Evolutionary conservation across 1,139 yeast genomes (phyloP), one percentile per base, ranked within the genome.

Genomic region (Nakaseomyces sp.): DNA sequence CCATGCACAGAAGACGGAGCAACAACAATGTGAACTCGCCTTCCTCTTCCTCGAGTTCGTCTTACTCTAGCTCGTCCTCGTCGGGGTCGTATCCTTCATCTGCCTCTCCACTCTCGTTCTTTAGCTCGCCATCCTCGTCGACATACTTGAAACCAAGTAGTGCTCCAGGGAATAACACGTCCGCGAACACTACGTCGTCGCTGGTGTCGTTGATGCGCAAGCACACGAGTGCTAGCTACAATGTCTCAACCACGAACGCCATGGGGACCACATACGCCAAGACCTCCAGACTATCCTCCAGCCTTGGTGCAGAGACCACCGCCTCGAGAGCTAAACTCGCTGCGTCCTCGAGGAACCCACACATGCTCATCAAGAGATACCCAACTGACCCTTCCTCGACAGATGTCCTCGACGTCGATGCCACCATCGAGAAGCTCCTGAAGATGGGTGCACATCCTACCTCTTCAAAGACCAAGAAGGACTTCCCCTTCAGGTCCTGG

Each of bases 401-500:
- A 15, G 65, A 60, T 22, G 56, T 56, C 24, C 41, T 63, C 22
- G 52, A 61, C 44, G 45, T 63, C 30, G 66, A 63, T 46, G 58
- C 54, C 33, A 55, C 56, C 20, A 63, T 63, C 38, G 61, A 57
- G 36, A 61, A 55, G 44, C 44, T 63, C 42, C 44, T 59, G 37
- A 48, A 55, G 32, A 45, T 58, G 13, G 64, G 65, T 18, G 61
- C 58, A 18, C 49, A 51, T 4, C 18, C 33, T 15, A 20, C n/a
- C 16, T 17, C 48, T 54, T 15, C 51, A 49, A 41, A 28, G 24
- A 19, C 26, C 20, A 42, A 26, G 33, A 39, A 22, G 41, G 65
- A 50, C 55, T 69, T 56, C 51, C 64, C 66, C 1, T 57, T 72
- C 43, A 60, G 66, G 17, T 64, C 74, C 6, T 68, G 72, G 51